Base-by-base conservation (phyloP, 2,329 filamentous ascomycete species). In the Ophiostoma sp. region DNA sequence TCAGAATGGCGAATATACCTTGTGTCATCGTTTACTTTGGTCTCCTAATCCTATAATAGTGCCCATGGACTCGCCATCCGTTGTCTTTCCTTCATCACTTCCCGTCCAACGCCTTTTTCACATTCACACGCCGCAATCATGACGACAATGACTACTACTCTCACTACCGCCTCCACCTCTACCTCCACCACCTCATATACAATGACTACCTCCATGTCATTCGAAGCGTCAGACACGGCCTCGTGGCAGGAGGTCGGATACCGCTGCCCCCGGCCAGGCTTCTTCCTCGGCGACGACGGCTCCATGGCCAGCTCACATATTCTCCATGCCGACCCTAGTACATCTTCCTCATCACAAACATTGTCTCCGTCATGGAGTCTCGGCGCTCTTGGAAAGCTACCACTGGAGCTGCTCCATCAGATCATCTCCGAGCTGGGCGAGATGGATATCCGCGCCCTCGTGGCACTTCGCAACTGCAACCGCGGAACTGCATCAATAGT, bases 281-380 rank as follows among this genome's bases (percentile, higher is more conserved):
- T 71, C 68, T 72, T 72, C 27, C 69, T 71, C 14, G 71, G 71
- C n/a, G 71, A 72, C 40, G 70, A 71, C 64, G 64, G 68, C 64
- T 55, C 67, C 38, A 58, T 72, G 65, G 44, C 44, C 64, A 71
- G 62, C 40, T 38, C 16, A 9, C n/a, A 60, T 6, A 65, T 72
- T 36, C 64, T 72, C 5, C 16, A 18, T 1, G n/a, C 42, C 47
- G 44, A 65, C 11, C 40, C 40, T 8, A 38, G 6, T 8, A 63
- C 60, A 41, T 6, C 27, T 3, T 11, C 58, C 12, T 62, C 38
- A 62, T 7, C 36, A 62, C 58, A 62, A 18, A 62, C 3, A 36
- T 44, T 58, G 14, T 49, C 69, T 3, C n/a, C 69, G 3, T 49
- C 67, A 3, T 69, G 66, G 66, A 45, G 69, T 45, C 66, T 72